phyloP scores from a whole-genome alignment of 169 alveolate species.

The Plasmodium cynomolgi region DNA sequence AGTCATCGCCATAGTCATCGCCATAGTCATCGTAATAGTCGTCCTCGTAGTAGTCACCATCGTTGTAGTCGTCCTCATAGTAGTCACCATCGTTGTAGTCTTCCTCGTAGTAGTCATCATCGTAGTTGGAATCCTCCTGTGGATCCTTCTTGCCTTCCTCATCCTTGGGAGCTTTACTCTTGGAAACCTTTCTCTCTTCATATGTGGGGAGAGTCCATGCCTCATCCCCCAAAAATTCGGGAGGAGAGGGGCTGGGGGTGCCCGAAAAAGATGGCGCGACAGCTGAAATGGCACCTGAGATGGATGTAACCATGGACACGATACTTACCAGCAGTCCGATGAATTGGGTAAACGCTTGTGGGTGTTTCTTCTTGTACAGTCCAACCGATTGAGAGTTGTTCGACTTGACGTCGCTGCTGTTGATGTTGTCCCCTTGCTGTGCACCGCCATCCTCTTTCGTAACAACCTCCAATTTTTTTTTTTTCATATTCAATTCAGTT shows the following conservation, averaged over 20 bases:
- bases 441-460: not conserved
- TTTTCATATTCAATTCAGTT: constrained; percentile 55
- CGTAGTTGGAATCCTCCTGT: not conserved
- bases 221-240: constrained; percentile 49
- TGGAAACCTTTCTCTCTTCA: constrained; percentile 9
- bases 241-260: constrained; percentile 42
- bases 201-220: constrained; percentile 12
- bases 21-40: not conserved
- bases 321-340: constrained; percentile 24
- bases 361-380: constrained; percentile 6
- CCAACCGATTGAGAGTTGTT: not conserved
- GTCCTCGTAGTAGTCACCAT: not conserved
- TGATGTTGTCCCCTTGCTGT: not conserved
- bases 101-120: constrained; percentile 3
- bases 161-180: not conserved
- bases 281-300: constrained; percentile 69
- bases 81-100: constrained; percentile 5
- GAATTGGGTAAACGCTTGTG: constrained; percentile 54
- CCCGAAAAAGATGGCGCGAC: constrained; percentile 31
- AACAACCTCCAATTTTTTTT: constrained; percentile 39
- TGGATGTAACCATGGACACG: constrained; percentile 17
- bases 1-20: not conserved
- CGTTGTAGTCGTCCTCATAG: not conserved
- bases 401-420: not conserved
- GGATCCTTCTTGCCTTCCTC: not conserved